These are phyloP conservation scores for Mycogone perniciosa DNA, from an alignment of 2,329 filamentous ascomycete species.

Conservation along the genomic window DNA sequence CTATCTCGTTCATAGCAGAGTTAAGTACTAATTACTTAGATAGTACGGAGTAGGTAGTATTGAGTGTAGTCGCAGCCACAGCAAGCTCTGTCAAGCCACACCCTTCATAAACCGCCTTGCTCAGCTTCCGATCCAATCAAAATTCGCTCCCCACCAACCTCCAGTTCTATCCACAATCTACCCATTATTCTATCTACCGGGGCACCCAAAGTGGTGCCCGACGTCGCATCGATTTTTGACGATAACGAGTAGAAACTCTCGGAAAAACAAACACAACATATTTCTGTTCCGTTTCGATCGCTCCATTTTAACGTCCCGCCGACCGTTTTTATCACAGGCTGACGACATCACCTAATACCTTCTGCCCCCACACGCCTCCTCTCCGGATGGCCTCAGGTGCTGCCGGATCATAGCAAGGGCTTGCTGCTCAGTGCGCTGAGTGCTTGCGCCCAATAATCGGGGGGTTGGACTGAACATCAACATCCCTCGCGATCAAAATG, in stretches of 20 bases:
- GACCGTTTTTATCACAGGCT: constrained; percentile 1
- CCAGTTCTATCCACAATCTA: neutral
- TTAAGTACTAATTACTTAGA: no score
- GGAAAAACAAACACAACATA: neutral
- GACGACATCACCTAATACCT: no score
- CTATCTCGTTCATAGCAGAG: no score
- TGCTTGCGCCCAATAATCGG: constrained; percentile 6
- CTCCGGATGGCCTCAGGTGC: constrained; percentile 7
- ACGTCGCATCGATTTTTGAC: constrained; percentile 7
- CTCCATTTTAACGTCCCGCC: constrained; percentile 1
- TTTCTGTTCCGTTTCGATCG: neutral
- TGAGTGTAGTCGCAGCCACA: no score
- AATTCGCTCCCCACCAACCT: no score
- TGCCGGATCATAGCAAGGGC: constrained; percentile 11
- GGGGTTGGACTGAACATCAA: constrained; percentile 4
- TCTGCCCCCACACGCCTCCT: neutral
- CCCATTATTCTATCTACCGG: neutral
- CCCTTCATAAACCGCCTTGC: no score
- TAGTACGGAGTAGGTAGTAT: no score
- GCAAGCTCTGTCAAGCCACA: no score
- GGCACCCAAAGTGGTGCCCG: constrained; percentile 3
- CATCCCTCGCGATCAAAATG: constrained; percentile 8
- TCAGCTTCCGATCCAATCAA: no score
- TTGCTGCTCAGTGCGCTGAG: constrained; percentile 11
- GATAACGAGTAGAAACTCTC: neutral